Percentiles rank a stretch among this genome's conserved stretches.
phyloP scores from a whole-genome alignment of 768 basidiomycete genomes.

The Phanerodontia chrysosporium region DNA sequence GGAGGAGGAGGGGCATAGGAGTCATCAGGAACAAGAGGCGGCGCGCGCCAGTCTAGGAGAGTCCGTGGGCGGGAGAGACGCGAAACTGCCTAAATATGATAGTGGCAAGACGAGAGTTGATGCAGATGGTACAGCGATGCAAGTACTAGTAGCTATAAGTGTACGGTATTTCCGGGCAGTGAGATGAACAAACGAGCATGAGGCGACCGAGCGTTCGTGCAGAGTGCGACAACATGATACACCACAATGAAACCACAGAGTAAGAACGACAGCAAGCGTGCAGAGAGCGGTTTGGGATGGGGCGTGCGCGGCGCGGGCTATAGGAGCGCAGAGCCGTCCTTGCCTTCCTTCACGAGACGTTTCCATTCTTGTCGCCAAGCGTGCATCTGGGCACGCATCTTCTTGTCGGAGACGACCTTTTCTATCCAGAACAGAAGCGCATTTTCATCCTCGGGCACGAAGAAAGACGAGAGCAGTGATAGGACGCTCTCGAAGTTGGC shows the following conservation, averaged over 20 bases:
- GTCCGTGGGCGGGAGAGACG: neutral
- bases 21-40: neutral
- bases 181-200: neutral
- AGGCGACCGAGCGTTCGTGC: neutral
- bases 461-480: conserved; percentile 89
- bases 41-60: neutral
- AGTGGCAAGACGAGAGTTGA: neutral
- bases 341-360: conserved; percentile 59
- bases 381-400: conserved; percentile 63
- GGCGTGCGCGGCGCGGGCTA: conserved; percentile 24
- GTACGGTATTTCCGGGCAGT: neutral
- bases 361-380: conserved; percentile 83
- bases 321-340: conserved; percentile 56
- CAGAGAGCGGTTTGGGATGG: neutral
- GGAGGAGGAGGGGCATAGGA: too few relatives aligned
- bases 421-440: conserved; percentile 77
- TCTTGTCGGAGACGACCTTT: conserved; percentile 53
- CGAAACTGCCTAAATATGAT: neutral
- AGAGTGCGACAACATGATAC: conserved; percentile 2
- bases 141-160: conserved; percentile 5
- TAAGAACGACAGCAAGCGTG: neutral
- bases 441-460: conserved; percentile 90
- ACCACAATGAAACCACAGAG: conserved; percentile 5
- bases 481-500: conserved; percentile 91
- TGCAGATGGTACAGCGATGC: conserved; percentile 6